Evolutionary conservation across 306 rosid species (phyloP), one percentile per base, ranked within the genome.

Genomic region (Casuarina cunninghamiana): DNA sequence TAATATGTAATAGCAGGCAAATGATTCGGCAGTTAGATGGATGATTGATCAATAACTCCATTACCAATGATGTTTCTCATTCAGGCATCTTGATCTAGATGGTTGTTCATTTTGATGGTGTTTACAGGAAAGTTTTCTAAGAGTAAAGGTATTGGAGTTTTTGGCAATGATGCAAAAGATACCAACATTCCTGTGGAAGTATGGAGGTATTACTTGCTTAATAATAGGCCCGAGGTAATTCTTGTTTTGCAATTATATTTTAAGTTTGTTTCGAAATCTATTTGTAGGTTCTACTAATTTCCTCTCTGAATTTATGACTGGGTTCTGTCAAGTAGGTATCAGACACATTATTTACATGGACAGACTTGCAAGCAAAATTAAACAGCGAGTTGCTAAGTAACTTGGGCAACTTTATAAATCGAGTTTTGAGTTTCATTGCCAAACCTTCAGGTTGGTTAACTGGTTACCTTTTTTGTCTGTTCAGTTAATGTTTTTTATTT

Each of bases 181-280:
- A 91, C 98, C 81, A 80, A 79, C 75, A 91, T 95, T 82, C 97
- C 97, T 16, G 98, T 87, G 63, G 98, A 95, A 88, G 98, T 92
- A 55, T 95, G 98, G 98, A 90, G 98, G 85, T 93, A 95, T 87
- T 95, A 95, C 89, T 86, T 95, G 85, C 92, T 95, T 16, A 91
- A 87, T 48, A 95, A 95, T 80, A 87, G 98, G 86, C 98, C 98
- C 1, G 98, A 95, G 98, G 98, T 92, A 85, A 87, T 50, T 73
- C 2, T 58, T 76, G 60, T 54, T 19, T 54, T 72, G 4, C 46
- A 55, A n/a, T 61, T 21, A 16, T 41, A 15, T 66, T 66, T 66
- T 1, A 16, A 5, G 4, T 2, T 66, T 5, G 10, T 26, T 58
- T 57, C 10, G 1, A 58, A 54, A 26, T 58, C 3, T 58, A 9